Percentiles rank a stretch among this genome's conserved stretches.
These are phyloP conservation scores for Daedaleopsis sinensis DNA, from an alignment of 768 basidiomycete genomes.

Conservation along the genomic window DNA sequence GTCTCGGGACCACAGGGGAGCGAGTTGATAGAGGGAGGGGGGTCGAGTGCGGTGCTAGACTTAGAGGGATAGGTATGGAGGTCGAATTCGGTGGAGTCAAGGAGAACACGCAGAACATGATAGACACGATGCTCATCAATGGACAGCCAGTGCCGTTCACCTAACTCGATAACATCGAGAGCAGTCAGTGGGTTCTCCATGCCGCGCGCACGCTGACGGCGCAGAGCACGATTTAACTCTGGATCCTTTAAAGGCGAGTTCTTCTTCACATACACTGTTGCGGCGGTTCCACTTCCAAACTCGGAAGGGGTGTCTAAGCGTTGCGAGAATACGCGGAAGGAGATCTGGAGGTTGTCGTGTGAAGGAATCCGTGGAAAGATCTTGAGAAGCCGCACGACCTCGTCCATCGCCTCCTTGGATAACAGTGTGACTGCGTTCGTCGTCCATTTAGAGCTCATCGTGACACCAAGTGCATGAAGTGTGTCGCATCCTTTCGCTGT, in stretches of 20 bases:
- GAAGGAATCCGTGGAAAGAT: background rate
- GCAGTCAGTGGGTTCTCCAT: background rate
- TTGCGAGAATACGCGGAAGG: background rate
- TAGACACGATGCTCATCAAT: background rate
- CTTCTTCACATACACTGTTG: background rate
- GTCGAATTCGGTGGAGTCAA: background rate
- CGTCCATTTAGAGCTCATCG: slow-evolving; percentile 33
- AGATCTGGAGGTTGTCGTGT: background rate
- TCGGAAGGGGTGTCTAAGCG: background rate
- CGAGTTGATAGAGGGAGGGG: background rate
- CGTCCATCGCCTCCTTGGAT: background rate
- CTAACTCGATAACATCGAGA: background rate
- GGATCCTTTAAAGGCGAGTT: background rate
- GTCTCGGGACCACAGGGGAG: background rate
- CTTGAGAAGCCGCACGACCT: background rate
- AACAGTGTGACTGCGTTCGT: slow-evolving; percentile 20
- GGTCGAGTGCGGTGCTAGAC: background rate
- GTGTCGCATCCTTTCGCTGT: slow-evolving; percentile 28
- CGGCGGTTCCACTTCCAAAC: background rate
- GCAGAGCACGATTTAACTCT: background rate
- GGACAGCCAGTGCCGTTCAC: background rate
- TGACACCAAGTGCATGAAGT: slow-evolving; percentile 25
- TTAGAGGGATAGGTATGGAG: background rate
- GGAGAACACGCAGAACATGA: background rate
- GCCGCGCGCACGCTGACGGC: too few species aligned